Base-by-base conservation (phyloP, 208 protist genomes). In the Acanthamoeba quina region DNA sequence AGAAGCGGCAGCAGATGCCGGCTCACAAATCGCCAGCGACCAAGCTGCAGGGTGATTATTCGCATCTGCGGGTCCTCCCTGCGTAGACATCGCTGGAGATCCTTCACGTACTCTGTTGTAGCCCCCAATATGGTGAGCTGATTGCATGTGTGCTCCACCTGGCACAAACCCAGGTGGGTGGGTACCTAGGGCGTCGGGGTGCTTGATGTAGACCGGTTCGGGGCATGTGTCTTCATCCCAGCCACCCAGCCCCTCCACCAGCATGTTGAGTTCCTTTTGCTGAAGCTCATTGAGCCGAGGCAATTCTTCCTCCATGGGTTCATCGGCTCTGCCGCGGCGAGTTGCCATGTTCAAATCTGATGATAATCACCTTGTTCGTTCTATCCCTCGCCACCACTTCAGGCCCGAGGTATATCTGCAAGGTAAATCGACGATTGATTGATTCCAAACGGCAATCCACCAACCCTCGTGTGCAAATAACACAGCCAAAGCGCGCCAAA, bases 1-100 rank as follows among this genome's bases (percentile, higher is more conserved):
- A 90, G 83, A 24, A 92, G 88, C 9, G 88, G 88, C 34, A 92
- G 62, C 10, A 92, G 62, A 34, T 92, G 64, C 24, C 52, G 62
- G n/a, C 29, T 80, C 13, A 92, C 68, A 49, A 92, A 78, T 31
- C 52, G 37, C 88, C 88, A 92, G 37, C 52, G 37, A 7, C 88
- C 88, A 6, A 92, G 68, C n/a, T 72, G 68, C 37, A 92, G 62
- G 21, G 88, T 80, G 49, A 70, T 80, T 24, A 80, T 78, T 5
- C 88, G 37, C 52, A 62, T 29, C n/a, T 92, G 34, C 19, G 66
- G 62, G n/a, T 70, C 56, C 41, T 92, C 88, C 52, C 88, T 54
- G 1, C 88, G 37, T 6, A 92, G 52, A 44, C 56, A 92, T 56
- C 88, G 17, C 37, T 80, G 56, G 11, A 92, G 88, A 70, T 92